Base-by-base conservation (phyloP, 2,329 filamentous ascomycete genomes). In the Fusarium torulosum region DNA sequence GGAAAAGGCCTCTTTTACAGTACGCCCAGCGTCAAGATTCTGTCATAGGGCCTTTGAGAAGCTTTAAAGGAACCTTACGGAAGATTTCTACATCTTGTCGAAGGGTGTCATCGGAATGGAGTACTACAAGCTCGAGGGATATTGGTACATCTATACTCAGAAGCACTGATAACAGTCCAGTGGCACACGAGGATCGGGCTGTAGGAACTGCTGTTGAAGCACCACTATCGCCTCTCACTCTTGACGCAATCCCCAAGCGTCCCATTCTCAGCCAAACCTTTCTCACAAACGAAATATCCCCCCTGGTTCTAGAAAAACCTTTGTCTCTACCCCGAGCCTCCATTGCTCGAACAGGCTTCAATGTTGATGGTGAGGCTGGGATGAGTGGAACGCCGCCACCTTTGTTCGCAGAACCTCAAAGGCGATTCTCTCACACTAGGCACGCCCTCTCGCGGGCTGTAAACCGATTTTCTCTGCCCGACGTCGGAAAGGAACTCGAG, bases 321-420 rank as follows among this genome's bases (percentile, higher is more conserved):
- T 37, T 51, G n/a, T 56, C 53, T 14, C 21, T 62, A 4, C 44
- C 49, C 9, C 20, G 23, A n/a, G 25, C 19, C n/a, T 49, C 58
- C 17, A n/a, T 50, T 10, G 17, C 41, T 19, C 47, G 33, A 15
- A 58, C 51, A 19, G 59, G 50, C 10, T 72, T 64, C 59, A 74
- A 74, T n/a, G 50, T 72, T 10, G 63, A 74, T 50, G 70, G 70
- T 7, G 69, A 72, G 47, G 55, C 56, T 51, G 66, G 64, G 7
- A 10, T 58, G 11, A 21, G 25, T 20, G 25, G 35, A n/a, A 31
- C 25, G 6, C 49, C 52, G n/a, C 43, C 53, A 31, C 40, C 58
- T 56, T 52, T 61, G 35, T 51, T 62, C 35, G 31, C 51, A 27
- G 42, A 54, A 31, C 45, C 56, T 29, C 42, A 55, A 19, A 46